Evolutionary conservation across 2,329 filamentous ascomycete species (phyloP).

Genomic region (Sarocladium brachiariae): DNA sequence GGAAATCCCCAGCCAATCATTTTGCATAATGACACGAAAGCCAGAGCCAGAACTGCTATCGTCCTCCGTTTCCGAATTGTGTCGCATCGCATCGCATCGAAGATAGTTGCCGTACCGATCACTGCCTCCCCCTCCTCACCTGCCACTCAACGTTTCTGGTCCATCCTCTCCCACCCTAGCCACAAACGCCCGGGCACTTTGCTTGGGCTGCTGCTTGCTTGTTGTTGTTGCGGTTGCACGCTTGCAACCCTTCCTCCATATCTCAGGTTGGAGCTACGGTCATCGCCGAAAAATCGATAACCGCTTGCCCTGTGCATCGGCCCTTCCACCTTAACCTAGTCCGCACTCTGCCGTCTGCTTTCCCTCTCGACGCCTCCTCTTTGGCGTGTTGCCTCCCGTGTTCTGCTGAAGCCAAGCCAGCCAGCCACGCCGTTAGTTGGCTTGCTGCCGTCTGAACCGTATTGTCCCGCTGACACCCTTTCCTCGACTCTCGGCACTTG

Average conservation of each 20-base stretch:
- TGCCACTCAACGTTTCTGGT: not conserved
- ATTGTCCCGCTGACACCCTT: not conserved
- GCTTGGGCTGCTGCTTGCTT: no score
- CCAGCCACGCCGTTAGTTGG: not conserved
- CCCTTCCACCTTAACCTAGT: slow-evolving; percentile 8
- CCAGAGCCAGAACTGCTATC: no score
- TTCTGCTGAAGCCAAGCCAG: not conserved
- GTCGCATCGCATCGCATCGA: not conserved
- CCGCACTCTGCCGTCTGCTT: not conserved
- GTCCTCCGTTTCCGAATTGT: not conserved
- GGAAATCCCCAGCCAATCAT: no score
- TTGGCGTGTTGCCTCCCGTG: slow-evolving; percentile 3
- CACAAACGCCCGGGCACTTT: no score
- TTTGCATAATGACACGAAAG: no score
- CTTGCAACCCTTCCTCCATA: slow-evolving; percentile 1
- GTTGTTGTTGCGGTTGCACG: not conserved
- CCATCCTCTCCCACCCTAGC: not conserved
- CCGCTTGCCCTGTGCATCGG: slow-evolving; percentile 8
- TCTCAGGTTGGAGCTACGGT: slow-evolving; percentile 4
- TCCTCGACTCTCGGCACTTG: not conserved
- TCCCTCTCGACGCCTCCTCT: not conserved
- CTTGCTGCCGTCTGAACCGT: slow-evolving; percentile 1
- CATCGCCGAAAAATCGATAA: slow-evolving; percentile 9
- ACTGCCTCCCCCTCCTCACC: not conserved
- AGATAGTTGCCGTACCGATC: not conserved